Base-by-base conservation (phyloP, 2,329 filamentous ascomycete species). In the Allantophomopsis lycopodina region DNA sequence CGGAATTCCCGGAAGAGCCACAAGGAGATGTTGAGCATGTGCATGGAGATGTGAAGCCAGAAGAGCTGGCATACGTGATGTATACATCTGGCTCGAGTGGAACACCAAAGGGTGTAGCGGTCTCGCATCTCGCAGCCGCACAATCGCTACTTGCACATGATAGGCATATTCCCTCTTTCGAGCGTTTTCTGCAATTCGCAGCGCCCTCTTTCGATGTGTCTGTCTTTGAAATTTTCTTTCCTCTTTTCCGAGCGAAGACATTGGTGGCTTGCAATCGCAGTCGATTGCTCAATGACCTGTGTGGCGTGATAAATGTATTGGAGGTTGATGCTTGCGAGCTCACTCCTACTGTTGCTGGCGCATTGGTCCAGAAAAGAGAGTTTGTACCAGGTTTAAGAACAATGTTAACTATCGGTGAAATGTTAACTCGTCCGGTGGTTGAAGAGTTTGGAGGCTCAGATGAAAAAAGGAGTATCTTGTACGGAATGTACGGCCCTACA, bases 401-500 rank as follows among this genome's bases (percentile, higher is more conserved):
- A 0, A 65, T 95, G 0, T 61, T 95, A 17, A 94, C 87, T 0
- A 94, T 94, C 48, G 88, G 88, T 5, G 88, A 95, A 58, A 94
- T 94, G 87, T 70, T 95, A 30, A 94, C 83, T 3, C 66, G 70
- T 33, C 71, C 75, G 7, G 79, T 95, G 2, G 68, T 94, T 16
- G 63, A 73, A 30, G 85, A 93, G 53, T 95, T 91, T 64, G 86
- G 85, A 5, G 60, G 59, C 7, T 55, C 63, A 17, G 47, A 51
- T 7, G 45, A 42, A 4, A 42, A 51, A 38, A 38, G 43, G 31
- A 79, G 82, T 48, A 77, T 94, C 34, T 66, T 95, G 1, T 88
- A 85, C 71, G 88, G 79, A 28, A 94, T 94, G 86, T 95, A 95
- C 54, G 88, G 88, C 0, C 88, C 88, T 2, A 95, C 88, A 0